Percentiles rank a stretch among this genome's conserved stretches.
Evolutionary conservation across 2,329 filamentous ascomycete genomes (phyloP).

Genomic region (Colletotrichum sansevieriae): DNA sequence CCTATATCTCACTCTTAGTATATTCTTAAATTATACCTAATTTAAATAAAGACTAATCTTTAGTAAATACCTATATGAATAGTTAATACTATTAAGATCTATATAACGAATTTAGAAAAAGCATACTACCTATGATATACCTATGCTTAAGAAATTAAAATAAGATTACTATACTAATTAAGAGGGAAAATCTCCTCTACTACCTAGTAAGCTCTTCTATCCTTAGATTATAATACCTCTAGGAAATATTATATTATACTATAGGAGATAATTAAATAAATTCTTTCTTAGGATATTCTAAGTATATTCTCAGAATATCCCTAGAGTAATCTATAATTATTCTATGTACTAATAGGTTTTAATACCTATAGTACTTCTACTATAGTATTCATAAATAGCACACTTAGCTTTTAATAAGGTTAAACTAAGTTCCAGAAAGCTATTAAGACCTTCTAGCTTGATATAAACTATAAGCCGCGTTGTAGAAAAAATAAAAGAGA

Average conservation of each 20-base stretch:
- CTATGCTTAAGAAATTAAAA: neutral
- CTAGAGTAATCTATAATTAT: neutral
- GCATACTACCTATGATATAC: neutral
- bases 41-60: neutral
- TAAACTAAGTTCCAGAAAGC: neutral
- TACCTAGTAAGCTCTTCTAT: neutral
- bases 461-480: neutral
- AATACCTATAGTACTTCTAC: neutral
- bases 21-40: neutral
- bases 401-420: neutral
- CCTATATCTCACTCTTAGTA: neutral
- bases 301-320: too few relatives aligned
- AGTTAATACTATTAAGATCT: slow-evolving; percentile 1
- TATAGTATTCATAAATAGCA: neutral
- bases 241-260: neutral
- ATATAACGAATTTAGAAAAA: neutral
- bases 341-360: neutral
- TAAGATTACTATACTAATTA: neutral
- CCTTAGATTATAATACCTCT: neutral
- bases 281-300: neutral
- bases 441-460: neutral
- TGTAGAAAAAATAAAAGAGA: neutral
- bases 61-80: neutral
- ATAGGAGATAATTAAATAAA: neutral
- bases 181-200: neutral